Evolutionary conservation across 352 stramenopile genomes (phyloP), one percentile per base, ranked within the genome.

Genomic region (Pythium monospermum): DNA sequence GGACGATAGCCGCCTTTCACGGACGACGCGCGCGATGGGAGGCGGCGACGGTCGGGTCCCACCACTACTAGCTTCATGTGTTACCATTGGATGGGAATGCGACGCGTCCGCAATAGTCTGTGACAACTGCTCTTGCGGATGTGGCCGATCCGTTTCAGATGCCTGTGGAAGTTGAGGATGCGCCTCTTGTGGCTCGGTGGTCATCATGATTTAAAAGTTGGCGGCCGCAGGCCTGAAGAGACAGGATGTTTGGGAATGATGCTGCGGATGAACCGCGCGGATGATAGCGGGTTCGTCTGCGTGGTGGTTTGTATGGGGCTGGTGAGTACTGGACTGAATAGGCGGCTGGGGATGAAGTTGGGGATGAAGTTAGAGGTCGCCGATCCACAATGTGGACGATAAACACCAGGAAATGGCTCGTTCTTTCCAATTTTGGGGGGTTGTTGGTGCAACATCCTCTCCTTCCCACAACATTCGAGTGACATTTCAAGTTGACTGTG

Each of bases 391-490:
- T 27, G 41, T 38, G 52, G 36, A 52, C 33, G 43, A 53, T 22
- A 30, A 48, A 19, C 30, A 33, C 23, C 30, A 49, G 31, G 43
- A 58, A 51, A 58, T 16, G 27, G 33, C 33, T 35, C 42, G 42
- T 59, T 59, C 52, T 48, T 59, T 59, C 52, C 36, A 53, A 33
- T 45, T 53, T 58, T 57, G 37, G 48, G 32, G 19, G n/a, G 10
- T 4, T 11, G 23, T 49, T 57, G n/a, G 31, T 4, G 49, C 49
- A 43, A 57, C 49, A 42, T 30, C 21, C 2, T 10, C 10, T 15
- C 11, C 12, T 58, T 53, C 44, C 22, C 13, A 35, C 52, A 13
- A 59, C 52, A 31, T 59, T 59, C 52, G 16, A 13, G 27, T 3
- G 18, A 59, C 52, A 28, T 59, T 16, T 13, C 8, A 13, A 2